Evolutionary conservation across 2,329 filamentous ascomycete species (phyloP).

Genomic region (Alternaria sp.): DNA sequence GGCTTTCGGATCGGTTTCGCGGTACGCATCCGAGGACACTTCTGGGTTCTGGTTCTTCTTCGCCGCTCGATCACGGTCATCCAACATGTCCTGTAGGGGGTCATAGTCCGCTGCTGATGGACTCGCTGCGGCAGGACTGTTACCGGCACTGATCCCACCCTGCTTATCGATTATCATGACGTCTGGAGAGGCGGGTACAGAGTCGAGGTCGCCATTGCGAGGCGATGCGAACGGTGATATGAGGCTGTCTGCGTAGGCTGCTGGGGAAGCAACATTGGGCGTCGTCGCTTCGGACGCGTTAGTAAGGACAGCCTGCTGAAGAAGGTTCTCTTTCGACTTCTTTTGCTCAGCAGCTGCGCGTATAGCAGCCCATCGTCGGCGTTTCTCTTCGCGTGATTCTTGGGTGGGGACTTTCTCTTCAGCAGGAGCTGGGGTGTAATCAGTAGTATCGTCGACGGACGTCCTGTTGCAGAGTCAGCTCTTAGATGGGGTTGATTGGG

Average conservation of each 20-base stretch:
- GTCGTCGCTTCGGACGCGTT: conserved; percentile 66
- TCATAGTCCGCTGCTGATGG: conserved; percentile 95
- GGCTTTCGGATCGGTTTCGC: conserved; percentile 63
- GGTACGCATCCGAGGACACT: conserved; percentile 62
- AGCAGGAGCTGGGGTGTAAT: conserved; percentile 24
- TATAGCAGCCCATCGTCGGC: conserved; percentile 44
- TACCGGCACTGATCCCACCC: conserved; percentile 48
- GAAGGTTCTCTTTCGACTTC: conserved; percentile 66
- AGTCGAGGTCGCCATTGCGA: conserved; percentile 47
- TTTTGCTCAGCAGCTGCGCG: conserved; percentile 52
- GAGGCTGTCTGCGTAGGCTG: conserved; percentile 42
- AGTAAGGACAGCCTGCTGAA: conserved; percentile 75
- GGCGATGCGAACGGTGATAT: conserved; percentile 49
- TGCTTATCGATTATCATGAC: conserved; percentile 53
- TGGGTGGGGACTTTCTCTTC: conserved; percentile 39
- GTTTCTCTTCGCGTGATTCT: conserved; percentile 46
- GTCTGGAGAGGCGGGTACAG: conserved; percentile 50
- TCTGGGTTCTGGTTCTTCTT: conserved; percentile 57
- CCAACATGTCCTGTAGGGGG: conserved; percentile 85
- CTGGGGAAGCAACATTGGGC: conserved; percentile 57
- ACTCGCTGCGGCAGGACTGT: conserved; percentile 62
- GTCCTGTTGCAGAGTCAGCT: conserved; percentile 27
- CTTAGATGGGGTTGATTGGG: not conserved
- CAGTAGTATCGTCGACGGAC: conserved; percentile 26
- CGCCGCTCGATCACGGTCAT: conserved; percentile 77